Conservation (phyloP, 2,329 filamentous ascomycete species). For the Chlorencoelia australis region DNA sequence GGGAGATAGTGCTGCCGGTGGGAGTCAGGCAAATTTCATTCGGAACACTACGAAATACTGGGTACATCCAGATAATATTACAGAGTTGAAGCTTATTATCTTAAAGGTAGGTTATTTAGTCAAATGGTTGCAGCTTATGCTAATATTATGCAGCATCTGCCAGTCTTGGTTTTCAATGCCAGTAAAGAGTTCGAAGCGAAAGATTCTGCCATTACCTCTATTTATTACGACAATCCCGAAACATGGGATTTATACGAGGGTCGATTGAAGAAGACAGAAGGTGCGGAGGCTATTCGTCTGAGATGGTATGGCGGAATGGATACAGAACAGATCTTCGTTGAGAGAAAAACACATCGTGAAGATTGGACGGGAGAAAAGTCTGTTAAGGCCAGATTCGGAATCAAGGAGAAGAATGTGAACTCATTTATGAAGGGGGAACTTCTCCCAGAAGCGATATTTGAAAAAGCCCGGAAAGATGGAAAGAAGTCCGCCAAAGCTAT, state of each 20-base stretch:
- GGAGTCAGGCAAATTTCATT: slow-evolving; percentile 88
- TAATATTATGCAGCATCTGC: slow-evolving; percentile 55
- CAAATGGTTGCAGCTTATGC: slow-evolving; percentile 1
- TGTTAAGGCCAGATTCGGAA: slow-evolving; percentile 88
- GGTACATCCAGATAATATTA: slow-evolving; percentile 98
- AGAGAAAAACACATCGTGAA: slow-evolving; percentile 95
- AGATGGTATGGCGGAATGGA: slow-evolving; percentile 98
- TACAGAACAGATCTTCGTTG: slow-evolving; percentile 88
- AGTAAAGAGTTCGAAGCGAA: slow-evolving; percentile 90
- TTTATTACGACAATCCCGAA: slow-evolving; percentile 94
- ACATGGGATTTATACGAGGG: slow-evolving; percentile 93
- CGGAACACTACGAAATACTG: slow-evolving; percentile 98
- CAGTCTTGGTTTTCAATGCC: slow-evolving; percentile 92
- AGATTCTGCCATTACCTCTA: slow-evolving; percentile 92
- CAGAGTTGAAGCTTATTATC: slow-evolving; percentile 94
- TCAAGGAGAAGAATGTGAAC: slow-evolving; percentile 98
- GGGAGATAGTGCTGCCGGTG: slow-evolving; percentile 85
- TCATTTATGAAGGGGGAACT: slow-evolving; percentile 76
- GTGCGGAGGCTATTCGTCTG: slow-evolving; percentile 89
- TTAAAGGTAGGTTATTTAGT: slow-evolving; percentile 49
- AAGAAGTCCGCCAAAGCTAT: slow-evolving; percentile 92
- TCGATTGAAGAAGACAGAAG: slow-evolving; percentile 93
- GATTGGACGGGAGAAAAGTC: slow-evolving; percentile 99
- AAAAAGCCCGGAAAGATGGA: slow-evolving; percentile 89
- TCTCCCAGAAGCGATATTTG: slow-evolving; percentile 81